Percentiles rank a stretch among this genome's conserved stretches.
Conservation (phyloP, 129 eudicot genomes). For the Arctium lappa region DNA sequence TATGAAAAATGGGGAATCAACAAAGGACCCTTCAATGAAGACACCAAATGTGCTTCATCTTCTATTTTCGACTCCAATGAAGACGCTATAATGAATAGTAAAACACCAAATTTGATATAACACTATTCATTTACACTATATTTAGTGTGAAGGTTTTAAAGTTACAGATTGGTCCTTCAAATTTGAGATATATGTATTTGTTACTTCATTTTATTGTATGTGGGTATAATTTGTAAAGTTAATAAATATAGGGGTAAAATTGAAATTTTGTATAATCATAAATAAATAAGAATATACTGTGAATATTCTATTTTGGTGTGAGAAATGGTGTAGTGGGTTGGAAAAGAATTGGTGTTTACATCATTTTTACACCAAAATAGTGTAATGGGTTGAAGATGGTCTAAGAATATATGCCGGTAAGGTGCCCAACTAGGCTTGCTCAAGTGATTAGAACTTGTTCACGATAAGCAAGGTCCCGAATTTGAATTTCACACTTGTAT, state of each 20-base stretch:
- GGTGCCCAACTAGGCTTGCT: too few relatives aligned
- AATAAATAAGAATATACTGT: background rate
- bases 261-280: background rate
- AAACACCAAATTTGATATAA: background rate
- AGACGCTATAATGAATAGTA: background rate
- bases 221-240: background rate
- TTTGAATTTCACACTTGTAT: too few relatives aligned
- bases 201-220: background rate
- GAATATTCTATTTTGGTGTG: too few relatives aligned
- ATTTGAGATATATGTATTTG: background rate
- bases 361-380: too few relatives aligned
- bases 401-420: too few relatives aligned
- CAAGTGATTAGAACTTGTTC: too few relatives aligned
- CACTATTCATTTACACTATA: background rate
- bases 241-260: background rate
- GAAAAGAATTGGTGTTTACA: too few relatives aligned
- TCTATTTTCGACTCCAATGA: background rate
- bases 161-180: background rate
- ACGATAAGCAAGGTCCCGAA: too few relatives aligned
- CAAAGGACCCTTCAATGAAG: background rate
- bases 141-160: background rate
- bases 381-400: too few relatives aligned
- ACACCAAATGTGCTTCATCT: background rate
- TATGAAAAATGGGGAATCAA: background rate
- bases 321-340: too few relatives aligned